phyloP scores from a whole-genome alignment of 169 alveolate species.

The Pseudocohnilembus persalinus region DNA sequence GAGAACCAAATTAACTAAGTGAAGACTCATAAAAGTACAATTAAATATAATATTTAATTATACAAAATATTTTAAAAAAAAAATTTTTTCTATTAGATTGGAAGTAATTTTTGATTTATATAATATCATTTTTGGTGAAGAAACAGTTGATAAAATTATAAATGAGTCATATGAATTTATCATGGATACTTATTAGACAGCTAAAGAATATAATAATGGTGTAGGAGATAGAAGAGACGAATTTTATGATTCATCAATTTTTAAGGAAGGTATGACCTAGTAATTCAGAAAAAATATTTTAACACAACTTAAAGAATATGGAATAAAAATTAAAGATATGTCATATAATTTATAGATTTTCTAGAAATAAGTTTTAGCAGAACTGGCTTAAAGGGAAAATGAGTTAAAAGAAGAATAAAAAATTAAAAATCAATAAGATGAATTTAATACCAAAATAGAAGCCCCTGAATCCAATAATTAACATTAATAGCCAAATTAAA shows the following conservation, averaged over 20 bases:
- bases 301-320: background rate
- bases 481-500: no score
- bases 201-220: background rate
- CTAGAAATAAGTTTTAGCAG: background rate
- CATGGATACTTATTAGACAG: background rate
- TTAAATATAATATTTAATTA: no score
- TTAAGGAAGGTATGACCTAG: background rate
- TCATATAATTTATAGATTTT: background rate
- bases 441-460: no score
- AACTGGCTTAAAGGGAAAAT: background rate
- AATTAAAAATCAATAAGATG: no score
- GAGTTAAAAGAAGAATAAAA: background rate
- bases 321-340: background rate
- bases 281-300: background rate
- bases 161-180: background rate
- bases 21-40: no score
- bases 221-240: background rate
- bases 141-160: background rate
- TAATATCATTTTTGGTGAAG: background rate
- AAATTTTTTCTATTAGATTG: background rate
- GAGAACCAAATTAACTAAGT: no score
- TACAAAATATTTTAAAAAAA: no score
- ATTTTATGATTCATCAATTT: background rate
- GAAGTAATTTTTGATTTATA: background rate
- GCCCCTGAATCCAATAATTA: no score